Base-by-base conservation (phyloP, 345 rosid genomes). In the Stellera chamaejasme region DNA sequence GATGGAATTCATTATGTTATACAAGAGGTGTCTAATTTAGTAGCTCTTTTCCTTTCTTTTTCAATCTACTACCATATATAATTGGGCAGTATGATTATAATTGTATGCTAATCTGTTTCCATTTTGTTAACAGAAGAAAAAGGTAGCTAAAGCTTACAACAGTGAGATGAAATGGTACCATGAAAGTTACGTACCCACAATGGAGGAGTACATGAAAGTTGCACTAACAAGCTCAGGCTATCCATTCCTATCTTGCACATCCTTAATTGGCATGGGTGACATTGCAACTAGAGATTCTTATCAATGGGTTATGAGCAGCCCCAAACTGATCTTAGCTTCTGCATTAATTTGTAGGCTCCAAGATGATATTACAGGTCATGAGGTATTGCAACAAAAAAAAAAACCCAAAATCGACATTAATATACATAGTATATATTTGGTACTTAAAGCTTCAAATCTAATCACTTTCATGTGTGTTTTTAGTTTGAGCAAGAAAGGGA, bases 11-110 rank as follows among this genome's bases (percentile, higher is more conserved):
- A 65, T 5, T 66, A 66, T 14, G 63, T 69, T 2, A 73, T 58
- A 64, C 66, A 70, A 66, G 62, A 58, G 32, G 77, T 77, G 23
- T 19, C 23, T 19, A 19, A 58, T 19, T n/a, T n/a, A n/a, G n/a
- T n/a, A 45, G 66, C 4, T 4, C 9, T 32, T 32, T 32, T 32
- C 8, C 8, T 32, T 32, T 32, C 9, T 32, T 32, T 32, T 32
- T 2, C 1, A 19, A 19, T 19, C 23, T 19, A 19, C 23, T 19
- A 19, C 1, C 23, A 19, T 19, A 19, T n/a, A 19, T 19, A 0
- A 19, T 19, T 19, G 23, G 23, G 23, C 23, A 19, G 23, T 19
- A 19, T 19, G 23, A 19, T 19, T 19, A 19, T 19, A 19, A 19
- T 19, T 19, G 23, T 19, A 19, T 19, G 23, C 23, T 19, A n/a